Evolutionary conservation across 495 filamentous ascomycete species (phyloP), one percentile per base, ranked within the genome.

Genomic region (Neurospora sublineolata): DNA sequence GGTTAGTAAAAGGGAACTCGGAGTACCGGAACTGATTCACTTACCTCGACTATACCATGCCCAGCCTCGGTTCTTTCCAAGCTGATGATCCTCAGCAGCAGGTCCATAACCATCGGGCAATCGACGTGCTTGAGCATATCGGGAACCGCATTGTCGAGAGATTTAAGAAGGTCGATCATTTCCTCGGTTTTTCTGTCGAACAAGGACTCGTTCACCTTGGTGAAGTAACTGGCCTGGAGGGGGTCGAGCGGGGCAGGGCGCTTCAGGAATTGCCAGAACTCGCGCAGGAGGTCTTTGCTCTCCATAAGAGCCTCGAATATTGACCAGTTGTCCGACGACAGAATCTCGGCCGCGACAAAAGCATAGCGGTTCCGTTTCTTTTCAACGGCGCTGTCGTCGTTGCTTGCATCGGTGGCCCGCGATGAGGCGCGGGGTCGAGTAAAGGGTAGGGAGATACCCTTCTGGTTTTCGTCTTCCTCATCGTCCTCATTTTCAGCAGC

Each of bases 61-160:
- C 94, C 96, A 52, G 90, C 92, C 79, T 97, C 94, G 60, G 87
- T 91, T 79, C 96, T 94, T 77, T 99, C 96, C 76, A 98, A 84
- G 79, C 93, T 97, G 74, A 99, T 97, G 42, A 99, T 97, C 80
- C 97, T 97, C 75, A 99, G 85, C 73, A 99, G 81, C 20, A 99
- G 87, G 80, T 99, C 95, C 95, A 99, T 99, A 27, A 99, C 90
- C 92, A 97, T 96, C 0, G 95, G 95, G 75, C 93, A 97, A 77
- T 99, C 95, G 46, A 99, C 93, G 80, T 99, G 95, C 76, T 93
- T 91, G 68, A 98, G 85, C 81, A 98, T 93, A 71, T 92, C 89
- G 2, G 90, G 84, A 33, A 99, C 86, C 39, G 96, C 91, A 42
- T 89, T 89, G 38, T 94, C 89, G 67, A 97, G 76, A 3, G 90